Evolutionary conservation across 2,329 filamentous ascomycete species (phyloP).

Genomic region (Coleophoma cylindrospora): DNA sequence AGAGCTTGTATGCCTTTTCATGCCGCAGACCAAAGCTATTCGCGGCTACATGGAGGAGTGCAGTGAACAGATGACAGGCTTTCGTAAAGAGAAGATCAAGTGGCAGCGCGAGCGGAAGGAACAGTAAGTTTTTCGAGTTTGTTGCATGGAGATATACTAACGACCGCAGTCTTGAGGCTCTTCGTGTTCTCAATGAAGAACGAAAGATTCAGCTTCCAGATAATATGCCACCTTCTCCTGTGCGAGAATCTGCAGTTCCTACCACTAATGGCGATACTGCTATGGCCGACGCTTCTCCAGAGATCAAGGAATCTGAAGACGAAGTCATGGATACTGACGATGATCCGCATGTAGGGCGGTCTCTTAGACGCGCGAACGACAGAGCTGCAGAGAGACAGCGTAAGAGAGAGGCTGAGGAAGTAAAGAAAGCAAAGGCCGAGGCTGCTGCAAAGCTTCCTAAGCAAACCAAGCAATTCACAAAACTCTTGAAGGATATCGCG

Average conservation of each 20-base stretch:
- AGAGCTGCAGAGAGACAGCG: slow-evolving; percentile 67
- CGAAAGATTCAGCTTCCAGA: slow-evolving; percentile 68
- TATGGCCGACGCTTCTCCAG: slow-evolving; percentile 60
- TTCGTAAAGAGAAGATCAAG: slow-evolving; percentile 94
- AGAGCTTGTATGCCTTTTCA: slow-evolving; percentile 82
- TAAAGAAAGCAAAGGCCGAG: slow-evolving; percentile 57
- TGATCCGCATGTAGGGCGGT: slow-evolving; percentile 51
- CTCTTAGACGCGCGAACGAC: slow-evolving; percentile 58
- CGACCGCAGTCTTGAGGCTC: slow-evolving; percentile 57
- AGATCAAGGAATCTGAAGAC: slow-evolving; percentile 51
- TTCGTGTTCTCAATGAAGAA: slow-evolving; percentile 67
- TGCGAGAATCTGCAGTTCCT: slow-evolving; percentile 39
- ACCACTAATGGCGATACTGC: slow-evolving; percentile 49
- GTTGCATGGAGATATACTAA: slow-evolving; percentile 20
- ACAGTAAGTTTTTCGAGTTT: slow-evolving; percentile 40
- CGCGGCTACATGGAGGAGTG: slow-evolving; percentile 88
- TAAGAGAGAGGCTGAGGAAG: slow-evolving; percentile 70
- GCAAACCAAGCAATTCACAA: slow-evolving; percentile 84
- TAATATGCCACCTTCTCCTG: slow-evolving; percentile 63
- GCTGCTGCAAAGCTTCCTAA: slow-evolving; percentile 58
- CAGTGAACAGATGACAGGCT: slow-evolving; percentile 88
- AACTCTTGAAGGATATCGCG: slow-evolving; percentile 82
- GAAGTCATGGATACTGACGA: slow-evolving; percentile 67
- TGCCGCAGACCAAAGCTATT: slow-evolving; percentile 79
- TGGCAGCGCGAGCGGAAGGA: slow-evolving; percentile 74